Conservation (phyloP, 139 green algal genomes). For the Closterium sp. region DNA sequence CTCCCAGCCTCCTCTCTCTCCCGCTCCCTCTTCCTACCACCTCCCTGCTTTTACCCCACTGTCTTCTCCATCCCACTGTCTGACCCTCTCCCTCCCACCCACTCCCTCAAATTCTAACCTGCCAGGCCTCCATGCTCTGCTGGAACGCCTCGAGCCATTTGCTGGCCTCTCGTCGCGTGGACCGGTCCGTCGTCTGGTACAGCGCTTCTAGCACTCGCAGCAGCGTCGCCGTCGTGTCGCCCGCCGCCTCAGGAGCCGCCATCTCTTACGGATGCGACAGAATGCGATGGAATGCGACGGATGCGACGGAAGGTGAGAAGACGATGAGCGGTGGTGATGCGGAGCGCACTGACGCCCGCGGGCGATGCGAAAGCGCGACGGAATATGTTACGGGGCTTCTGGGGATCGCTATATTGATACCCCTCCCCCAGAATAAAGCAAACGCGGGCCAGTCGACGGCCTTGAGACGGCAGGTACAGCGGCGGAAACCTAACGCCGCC, state of each 20-base stretch:
- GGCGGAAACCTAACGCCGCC: too few relatives aligned
- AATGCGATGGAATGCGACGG: neutral
- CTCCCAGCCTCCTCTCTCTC: neutral
- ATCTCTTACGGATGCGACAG: neutral
- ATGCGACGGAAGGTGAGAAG: neutral
- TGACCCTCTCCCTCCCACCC: neutral
- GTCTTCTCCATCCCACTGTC: neutral
- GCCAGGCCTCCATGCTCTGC: slow-evolving; percentile 51
- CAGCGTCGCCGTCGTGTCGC: slow-evolving; percentile 43
- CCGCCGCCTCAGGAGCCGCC: neutral
- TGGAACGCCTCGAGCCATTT: slow-evolving; percentile 84
- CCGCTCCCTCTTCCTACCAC: neutral
- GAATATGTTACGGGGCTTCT: neutral
- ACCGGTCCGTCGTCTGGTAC: slow-evolving; percentile 68
- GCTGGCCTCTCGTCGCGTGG: slow-evolving; percentile 68
- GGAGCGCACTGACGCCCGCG: neutral
- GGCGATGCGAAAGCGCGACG: neutral
- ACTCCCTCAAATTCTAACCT: slow-evolving; percentile 28
- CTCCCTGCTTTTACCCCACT: too few relatives aligned
- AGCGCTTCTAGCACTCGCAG: slow-evolving; percentile 76
- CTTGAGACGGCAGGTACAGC: too few relatives aligned
- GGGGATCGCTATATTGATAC: neutral
- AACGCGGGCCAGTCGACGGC: too few relatives aligned
- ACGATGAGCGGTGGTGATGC: neutral
- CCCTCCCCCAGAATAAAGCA: neutral